Base-by-base conservation (phyloP, 2,329 filamentous ascomycete species). In the Phialophora tarda region DNA sequence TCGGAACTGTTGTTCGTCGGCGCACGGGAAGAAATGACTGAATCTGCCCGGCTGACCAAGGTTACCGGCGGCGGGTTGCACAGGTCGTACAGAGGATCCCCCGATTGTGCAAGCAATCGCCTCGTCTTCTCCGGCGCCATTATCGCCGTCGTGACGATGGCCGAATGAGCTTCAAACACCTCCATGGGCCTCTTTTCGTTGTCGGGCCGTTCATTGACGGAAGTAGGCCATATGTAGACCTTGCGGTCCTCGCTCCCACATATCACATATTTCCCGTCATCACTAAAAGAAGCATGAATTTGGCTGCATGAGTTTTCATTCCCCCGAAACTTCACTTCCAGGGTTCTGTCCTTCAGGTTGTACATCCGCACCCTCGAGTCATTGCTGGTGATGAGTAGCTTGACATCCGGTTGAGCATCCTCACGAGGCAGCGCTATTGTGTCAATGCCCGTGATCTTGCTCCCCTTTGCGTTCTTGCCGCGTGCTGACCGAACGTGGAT, bases 381-480 rank as follows among this genome's bases (percentile, higher is more conserved):
- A 73, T 98, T 99, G 71, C 93, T 97, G 1, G 92, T 96, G 64
- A 99, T 88, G 6, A 99, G 82, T 2, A 99, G 82, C 74, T 96
- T 96, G 59, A 92, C 85, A 61, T 93, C 90, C 0, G 87, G 87
- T 41, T 85, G 85, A 1, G 81, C 80, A 59, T 85, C 81, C 24
- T 83, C 80, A 2, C 83, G 82, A 4, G 88, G 87, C 57, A 87
- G 82, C 17, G 81, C 78, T 70, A 89, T 88, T 0, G 92, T 90
- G 74, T 94, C 89, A 61, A 99, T 97, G 6, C 93, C 93, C 0
- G 95, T 98, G 72, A 99, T 97, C 77, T 99, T 99, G 81, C 93
- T 97, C 5, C 94, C 94, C 77, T 96, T 97, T 4, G 93, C 91
- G 74, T 97, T 98, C 75, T 93, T 93, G 2, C 95, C 94, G 66